phyloP scores from a whole-genome alignment of 371 early-diverging fungal species.

The Circinella minor region DNA sequence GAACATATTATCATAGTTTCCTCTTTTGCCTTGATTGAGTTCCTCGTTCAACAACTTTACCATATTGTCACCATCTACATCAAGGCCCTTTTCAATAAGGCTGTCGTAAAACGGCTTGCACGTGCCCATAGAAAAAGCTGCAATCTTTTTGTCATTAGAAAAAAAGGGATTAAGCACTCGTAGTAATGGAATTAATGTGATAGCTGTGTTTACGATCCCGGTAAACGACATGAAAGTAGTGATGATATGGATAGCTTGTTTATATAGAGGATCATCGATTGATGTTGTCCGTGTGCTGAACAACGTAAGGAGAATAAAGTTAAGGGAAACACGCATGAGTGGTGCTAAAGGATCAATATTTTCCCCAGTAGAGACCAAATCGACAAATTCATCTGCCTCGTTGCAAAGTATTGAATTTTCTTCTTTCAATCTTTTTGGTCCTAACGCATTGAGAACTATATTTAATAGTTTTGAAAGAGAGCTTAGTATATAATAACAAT shows the following conservation, averaged over 20 bases:
- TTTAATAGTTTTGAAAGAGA: neutral
- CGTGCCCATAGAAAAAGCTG: neutral
- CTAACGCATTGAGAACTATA: neutral
- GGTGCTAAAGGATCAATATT: neutral
- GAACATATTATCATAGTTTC: neutral
- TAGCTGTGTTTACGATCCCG: too few species aligned
- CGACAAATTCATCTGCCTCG: neutral
- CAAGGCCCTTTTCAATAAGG: neutral
- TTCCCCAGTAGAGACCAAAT: neutral
- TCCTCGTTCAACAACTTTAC: neutral
- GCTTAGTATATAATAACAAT: neutral
- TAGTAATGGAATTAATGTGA: neutral
- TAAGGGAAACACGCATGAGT: neutral
- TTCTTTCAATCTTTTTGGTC: neutral
- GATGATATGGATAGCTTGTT: neutral
- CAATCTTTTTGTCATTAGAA: neutral
- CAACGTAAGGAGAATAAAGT: neutral
- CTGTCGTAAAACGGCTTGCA: neutral
- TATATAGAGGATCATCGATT: neutral
- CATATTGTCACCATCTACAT: neutral
- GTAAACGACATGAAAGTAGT: neutral
- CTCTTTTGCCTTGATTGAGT: conserved; percentile 10
- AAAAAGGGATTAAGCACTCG: neutral
- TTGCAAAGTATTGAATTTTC: neutral
- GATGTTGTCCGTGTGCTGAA: conserved; percentile 7